A percentile compares a stretch with the other conserved stretches of the same genome.
phyloP scores from a whole-genome alignment of 2,329 filamentous ascomycete species.

The Phyllosticta citrichinensis region DNA sequence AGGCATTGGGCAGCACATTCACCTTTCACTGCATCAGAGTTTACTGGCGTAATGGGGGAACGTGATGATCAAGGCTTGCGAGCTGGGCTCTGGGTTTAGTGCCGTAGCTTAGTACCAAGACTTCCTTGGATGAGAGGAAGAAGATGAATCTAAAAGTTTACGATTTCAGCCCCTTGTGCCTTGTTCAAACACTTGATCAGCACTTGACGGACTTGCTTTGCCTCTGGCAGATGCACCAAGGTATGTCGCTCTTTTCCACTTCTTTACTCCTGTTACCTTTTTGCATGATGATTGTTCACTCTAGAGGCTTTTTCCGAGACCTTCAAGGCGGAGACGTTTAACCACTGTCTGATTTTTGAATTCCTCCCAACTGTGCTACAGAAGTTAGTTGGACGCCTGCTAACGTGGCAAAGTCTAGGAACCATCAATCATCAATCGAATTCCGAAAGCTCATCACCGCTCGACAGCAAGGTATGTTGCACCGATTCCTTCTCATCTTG shows the following conservation, averaged over 20 bases:
- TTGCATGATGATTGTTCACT: background rate
- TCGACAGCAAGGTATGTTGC: background rate
- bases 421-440: background rate
- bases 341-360: background rate
- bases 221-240: background rate
- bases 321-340: background rate
- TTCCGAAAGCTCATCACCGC: background rate
- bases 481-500: background rate
- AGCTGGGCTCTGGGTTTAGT: constrained; percentile 9
- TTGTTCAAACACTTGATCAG: background rate
- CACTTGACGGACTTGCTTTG: background rate
- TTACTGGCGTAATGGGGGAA: constrained; percentile 8
- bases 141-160: constrained; percentile 8
- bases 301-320: background rate
- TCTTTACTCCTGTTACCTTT: background rate
- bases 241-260: background rate
- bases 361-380: background rate
- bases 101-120: constrained; percentile 1
- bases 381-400: background rate
- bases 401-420: background rate
- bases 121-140: constrained; percentile 8
- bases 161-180: constrained; percentile 8
- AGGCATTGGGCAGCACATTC: constrained; percentile 6
- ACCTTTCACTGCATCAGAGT: constrained; percentile 1
- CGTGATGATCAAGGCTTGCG: constrained; percentile 3